Conservation (phyloP, 1,284 basidiomycete species). For the Boletus sp. region DNA sequence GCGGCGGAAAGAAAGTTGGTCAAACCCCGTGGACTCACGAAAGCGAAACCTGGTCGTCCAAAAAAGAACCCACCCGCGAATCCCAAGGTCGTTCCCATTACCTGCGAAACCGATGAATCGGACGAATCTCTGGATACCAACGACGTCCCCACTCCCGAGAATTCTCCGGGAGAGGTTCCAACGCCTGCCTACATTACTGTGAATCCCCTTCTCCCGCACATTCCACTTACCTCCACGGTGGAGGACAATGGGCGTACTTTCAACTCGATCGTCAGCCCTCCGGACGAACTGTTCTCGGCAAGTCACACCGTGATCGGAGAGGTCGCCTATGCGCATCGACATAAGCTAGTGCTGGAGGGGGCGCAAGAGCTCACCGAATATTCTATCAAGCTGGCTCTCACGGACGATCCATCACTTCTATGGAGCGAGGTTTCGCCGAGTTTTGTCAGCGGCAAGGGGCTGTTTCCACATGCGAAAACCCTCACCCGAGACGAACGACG, state of each 20-base stretch:
- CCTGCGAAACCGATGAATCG: constrained; percentile 16
- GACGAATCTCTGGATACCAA: constrained; percentile 11
- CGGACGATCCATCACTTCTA: constrained; percentile 20
- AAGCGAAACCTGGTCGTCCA: constrained; percentile 36
- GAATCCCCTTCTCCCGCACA: constrained; percentile 32
- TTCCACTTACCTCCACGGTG: background rate
- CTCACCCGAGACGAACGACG: constrained; percentile 51
- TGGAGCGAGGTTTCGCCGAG: constrained; percentile 28
- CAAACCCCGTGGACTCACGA: constrained; percentile 36
- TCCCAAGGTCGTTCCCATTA: constrained; percentile 9
- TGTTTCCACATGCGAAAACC: constrained; percentile 39
- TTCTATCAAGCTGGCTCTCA: constrained; percentile 16
- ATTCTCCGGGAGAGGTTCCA: constrained; percentile 11
- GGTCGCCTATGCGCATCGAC: constrained; percentile 33
- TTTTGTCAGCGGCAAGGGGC: constrained; percentile 20
- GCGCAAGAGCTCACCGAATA: constrained; percentile 29
- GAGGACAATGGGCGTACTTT: constrained; percentile 17
- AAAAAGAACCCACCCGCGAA: constrained; percentile 23
- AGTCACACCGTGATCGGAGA: constrained; percentile 33
- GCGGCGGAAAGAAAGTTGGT: constrained; percentile 19
- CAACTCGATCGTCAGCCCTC: constrained; percentile 21
- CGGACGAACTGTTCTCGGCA: constrained; percentile 34
- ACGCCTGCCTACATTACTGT: constrained; percentile 25
- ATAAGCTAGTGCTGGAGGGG: constrained; percentile 31
- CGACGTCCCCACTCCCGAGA: constrained; percentile 8